These are phyloP conservation scores for Umbelopsis ramanniana DNA, from an alignment of 192 early-diverging fungal species.

Conservation along the genomic window DNA sequence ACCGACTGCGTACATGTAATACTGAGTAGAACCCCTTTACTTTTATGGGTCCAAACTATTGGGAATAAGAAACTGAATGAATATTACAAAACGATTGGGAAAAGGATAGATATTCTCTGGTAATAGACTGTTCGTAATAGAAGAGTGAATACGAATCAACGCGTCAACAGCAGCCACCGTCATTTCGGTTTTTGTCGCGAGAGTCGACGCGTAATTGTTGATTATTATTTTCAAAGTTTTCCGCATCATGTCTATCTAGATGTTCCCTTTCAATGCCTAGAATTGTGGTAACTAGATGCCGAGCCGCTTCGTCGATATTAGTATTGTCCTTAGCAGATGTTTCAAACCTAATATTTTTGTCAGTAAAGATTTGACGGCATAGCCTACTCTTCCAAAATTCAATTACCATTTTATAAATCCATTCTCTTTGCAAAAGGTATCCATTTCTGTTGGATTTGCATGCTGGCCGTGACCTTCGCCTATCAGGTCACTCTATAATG, in stretches of 20 bases:
- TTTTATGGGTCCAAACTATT: background rate
- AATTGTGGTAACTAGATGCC: conserved; percentile 49
- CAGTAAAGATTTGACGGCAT: background rate
- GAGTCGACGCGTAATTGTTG: conserved; percentile 11
- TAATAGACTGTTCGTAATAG: background rate
- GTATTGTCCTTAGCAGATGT: conserved; percentile 68
- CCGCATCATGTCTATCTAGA: conserved; percentile 5
- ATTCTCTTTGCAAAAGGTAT: conserved; percentile 53
- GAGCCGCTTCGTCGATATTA: conserved; percentile 63
- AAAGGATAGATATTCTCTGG: background rate
- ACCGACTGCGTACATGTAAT: too few species aligned
- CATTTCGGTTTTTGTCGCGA: background rate
- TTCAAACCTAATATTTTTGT: conserved; percentile 47
- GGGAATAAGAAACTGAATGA: background rate
- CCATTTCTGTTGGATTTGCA: conserved; percentile 45
- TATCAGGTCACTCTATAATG: conserved; percentile 48
- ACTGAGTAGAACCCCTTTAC: too few species aligned
- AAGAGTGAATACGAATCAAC: background rate
- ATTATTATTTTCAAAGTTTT: conserved; percentile 4
- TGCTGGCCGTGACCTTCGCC: conserved; percentile 37
- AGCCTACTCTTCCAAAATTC: background rate
- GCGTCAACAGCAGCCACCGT: conserved; percentile 3
- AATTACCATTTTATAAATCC: conserved; percentile 58
- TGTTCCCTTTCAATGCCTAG: conserved; percentile 45
- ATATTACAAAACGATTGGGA: background rate